phyloP scores from a whole-genome alignment of 208 protist genomes.

The Trypanosoma congolense region DNA sequence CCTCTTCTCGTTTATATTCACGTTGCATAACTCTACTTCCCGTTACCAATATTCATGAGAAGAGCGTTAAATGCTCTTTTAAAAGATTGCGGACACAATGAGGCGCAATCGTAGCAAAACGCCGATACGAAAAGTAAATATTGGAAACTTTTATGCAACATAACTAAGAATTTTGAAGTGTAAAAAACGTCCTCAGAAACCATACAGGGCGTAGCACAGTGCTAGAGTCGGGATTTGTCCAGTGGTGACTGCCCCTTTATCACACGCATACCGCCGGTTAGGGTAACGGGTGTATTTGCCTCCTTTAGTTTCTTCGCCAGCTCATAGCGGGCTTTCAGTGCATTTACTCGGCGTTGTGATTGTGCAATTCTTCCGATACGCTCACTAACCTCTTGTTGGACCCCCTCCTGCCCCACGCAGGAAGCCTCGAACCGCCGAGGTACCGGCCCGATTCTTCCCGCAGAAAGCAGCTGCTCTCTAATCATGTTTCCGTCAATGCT shows the following conservation, averaged over 20 bases:
- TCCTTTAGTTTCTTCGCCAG: conserved; percentile 47
- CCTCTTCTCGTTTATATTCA: too few species aligned
- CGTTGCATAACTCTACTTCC: too few species aligned
- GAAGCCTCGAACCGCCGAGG: conserved; percentile 20
- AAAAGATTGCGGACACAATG: too few species aligned
- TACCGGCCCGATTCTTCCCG: conserved; percentile 36
- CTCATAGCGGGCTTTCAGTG: conserved; percentile 73
- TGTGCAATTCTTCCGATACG: conserved; percentile 7
- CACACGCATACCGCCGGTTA: conserved; percentile 33
- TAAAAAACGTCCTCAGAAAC: too few species aligned
- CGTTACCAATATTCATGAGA: too few species aligned
- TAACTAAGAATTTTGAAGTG: too few species aligned
- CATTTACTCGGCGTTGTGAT: conserved; percentile 48
- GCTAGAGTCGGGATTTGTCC: conserved; percentile 23
- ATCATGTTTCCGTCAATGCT: conserved; percentile 57
- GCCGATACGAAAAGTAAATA: too few species aligned
- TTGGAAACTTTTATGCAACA: too few species aligned
- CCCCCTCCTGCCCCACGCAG: conserved; percentile 1
- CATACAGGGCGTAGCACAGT: too few species aligned
- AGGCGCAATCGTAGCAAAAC: too few species aligned
- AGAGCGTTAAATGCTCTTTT: too few species aligned
- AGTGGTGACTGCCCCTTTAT: conserved; percentile 62
- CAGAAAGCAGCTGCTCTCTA: conserved; percentile 43
- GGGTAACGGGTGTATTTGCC: conserved; percentile 11
- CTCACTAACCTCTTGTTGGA: not conserved